A percentile compares a stretch with the other conserved stretches of the same genome.
phyloP scores from a whole-genome alignment of 441 rosid species.

The Populus tomentosa region DNA sequence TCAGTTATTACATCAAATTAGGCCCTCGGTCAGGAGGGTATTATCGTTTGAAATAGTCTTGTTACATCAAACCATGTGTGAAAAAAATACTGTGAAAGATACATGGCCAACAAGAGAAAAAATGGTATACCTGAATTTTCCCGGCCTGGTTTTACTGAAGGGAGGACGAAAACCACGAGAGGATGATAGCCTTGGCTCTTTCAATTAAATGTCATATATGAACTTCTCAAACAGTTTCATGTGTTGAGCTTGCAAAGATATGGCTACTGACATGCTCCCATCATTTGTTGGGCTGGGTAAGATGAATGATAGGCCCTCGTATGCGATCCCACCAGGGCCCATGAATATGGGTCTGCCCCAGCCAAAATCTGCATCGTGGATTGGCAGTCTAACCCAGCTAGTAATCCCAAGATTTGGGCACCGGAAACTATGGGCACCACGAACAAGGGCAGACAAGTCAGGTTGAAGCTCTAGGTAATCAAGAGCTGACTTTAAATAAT shows the following conservation, averaged over 20 bases:
- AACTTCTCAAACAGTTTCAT: slow-evolving; percentile 84
- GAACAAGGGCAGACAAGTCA: slow-evolving; percentile 75
- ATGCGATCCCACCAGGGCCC: slow-evolving; percentile 98
- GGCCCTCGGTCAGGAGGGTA: not conserved
- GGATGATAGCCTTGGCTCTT: not conserved
- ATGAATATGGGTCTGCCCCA: slow-evolving; percentile 97
- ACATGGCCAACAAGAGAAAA: slow-evolving; percentile 1
- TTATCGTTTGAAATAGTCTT: not conserved
- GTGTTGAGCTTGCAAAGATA: slow-evolving; percentile 73
- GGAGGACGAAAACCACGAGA: not conserved
- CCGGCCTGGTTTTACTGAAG: not conserved
- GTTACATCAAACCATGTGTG: not conserved
- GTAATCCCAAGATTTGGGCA: slow-evolving; percentile 94
- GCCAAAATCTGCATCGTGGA: slow-evolving; percentile 95
- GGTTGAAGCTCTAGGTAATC: slow-evolving; percentile 94
- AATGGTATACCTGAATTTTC: slow-evolving; percentile 14
- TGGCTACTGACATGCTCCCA: slow-evolving; percentile 86
- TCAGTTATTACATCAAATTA: not conserved
- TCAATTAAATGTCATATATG: slow-evolving; percentile 49
- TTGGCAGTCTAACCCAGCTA: slow-evolving; percentile 92
- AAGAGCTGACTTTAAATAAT: slow-evolving; percentile 86
- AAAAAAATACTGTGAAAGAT: not conserved
- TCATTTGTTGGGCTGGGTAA: slow-evolving; percentile 76
- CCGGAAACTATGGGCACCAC: slow-evolving; percentile 84
- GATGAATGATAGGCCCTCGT: slow-evolving; percentile 81